Evolutionary conservation across 805 yeast species (phyloP).

Genomic region (Starmerella vitae): DNA sequence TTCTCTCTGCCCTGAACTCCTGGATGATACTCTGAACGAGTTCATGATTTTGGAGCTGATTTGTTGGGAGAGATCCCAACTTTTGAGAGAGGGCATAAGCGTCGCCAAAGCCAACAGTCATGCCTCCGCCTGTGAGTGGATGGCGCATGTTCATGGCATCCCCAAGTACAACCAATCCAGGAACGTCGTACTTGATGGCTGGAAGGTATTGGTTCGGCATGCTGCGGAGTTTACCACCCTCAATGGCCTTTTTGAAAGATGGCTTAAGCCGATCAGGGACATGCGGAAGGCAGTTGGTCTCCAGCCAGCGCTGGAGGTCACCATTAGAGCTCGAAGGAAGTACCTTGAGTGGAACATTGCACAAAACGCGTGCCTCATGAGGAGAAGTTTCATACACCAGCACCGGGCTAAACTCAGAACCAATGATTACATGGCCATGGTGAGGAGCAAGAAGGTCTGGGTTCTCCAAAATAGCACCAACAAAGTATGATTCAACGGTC

Average conservation of each 20-base stretch:
- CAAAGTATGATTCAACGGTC: conserved; percentile 64
- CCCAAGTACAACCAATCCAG: conserved; percentile 74
- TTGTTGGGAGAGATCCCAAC: conserved; percentile 41
- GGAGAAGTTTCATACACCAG: conserved; percentile 77
- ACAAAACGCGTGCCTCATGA: conserved; percentile 71
- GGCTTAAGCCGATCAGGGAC: conserved; percentile 56
- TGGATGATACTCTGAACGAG: conserved; percentile 42
- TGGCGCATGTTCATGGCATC: conserved; percentile 96
- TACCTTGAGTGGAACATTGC: conserved; percentile 62
- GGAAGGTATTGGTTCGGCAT: conserved; percentile 92
- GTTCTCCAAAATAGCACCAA: conserved; percentile 62
- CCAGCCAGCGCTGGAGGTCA: conserved; percentile 48
- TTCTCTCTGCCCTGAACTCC: conserved; percentile 66
- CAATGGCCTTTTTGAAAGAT: conserved; percentile 53
- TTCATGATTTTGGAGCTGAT: conserved; percentile 41
- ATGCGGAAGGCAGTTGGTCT: conserved; percentile 45
- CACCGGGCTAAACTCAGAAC: conserved; percentile 68
- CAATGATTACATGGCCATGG: conserved; percentile 84
- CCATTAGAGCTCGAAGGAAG: conserved; percentile 53
- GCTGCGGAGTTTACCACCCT: conserved; percentile 46
- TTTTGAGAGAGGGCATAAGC: conserved; percentile 54
- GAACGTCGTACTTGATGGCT: conserved; percentile 52
- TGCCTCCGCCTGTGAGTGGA: conserved; percentile 97
- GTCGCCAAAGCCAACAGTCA: conserved; percentile 93
- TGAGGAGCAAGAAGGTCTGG: conserved; percentile 61